Evolutionary conservation across 2,329 filamentous ascomycete species (phyloP).

Genomic region (Epichloe sibirici): DNA sequence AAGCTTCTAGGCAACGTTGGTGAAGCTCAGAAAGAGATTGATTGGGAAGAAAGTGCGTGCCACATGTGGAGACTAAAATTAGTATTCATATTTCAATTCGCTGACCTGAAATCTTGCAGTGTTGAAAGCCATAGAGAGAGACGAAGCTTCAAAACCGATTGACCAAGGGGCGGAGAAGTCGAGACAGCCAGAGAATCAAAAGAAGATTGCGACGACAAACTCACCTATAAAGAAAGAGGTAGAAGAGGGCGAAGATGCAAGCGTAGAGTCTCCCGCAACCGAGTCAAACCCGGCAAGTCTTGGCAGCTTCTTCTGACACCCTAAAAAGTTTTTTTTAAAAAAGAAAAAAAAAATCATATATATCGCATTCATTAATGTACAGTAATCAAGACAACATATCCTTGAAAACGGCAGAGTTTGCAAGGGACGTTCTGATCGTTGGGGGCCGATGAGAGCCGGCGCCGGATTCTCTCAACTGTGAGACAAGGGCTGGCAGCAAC

Average conservation of each 20-base stretch:
- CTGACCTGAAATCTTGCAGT: constrained; percentile 30
- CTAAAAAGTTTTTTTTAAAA: constrained; percentile 7
- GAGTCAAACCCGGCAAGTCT: constrained; percentile 21
- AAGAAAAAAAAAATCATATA: neutral
- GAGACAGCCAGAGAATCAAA: neutral
- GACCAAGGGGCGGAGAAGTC: constrained; percentile 11
- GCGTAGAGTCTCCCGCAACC: constrained; percentile 11
- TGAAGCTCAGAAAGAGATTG: constrained; percentile 58
- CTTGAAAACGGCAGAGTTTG: constrained; percentile 31
- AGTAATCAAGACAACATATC: constrained; percentile 44
- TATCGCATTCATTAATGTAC: constrained; percentile 10
- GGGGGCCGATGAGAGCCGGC: neutral
- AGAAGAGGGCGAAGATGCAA: constrained; percentile 2
- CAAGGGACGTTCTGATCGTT: neutral
- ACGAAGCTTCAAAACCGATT: constrained; percentile 38
- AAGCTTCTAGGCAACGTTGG: constrained; percentile 62
- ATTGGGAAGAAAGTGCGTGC: constrained; percentile 72
- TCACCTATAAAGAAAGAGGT: constrained; percentile 4
- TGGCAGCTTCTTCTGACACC: constrained; percentile 38
- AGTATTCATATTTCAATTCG: too few relatives aligned
- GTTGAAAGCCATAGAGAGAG: constrained; percentile 52
- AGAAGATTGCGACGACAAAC: constrained; percentile 5
- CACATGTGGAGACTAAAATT: neutral
- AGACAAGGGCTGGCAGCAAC: constrained; percentile 44
- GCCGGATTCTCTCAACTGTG: constrained; percentile 29